A percentile compares a stretch with the other conserved stretches of the same genome.
Evolutionary conservation across 495 filamentous ascomycete genomes (phyloP).

Genomic region (Aspergillus bridgeri): DNA sequence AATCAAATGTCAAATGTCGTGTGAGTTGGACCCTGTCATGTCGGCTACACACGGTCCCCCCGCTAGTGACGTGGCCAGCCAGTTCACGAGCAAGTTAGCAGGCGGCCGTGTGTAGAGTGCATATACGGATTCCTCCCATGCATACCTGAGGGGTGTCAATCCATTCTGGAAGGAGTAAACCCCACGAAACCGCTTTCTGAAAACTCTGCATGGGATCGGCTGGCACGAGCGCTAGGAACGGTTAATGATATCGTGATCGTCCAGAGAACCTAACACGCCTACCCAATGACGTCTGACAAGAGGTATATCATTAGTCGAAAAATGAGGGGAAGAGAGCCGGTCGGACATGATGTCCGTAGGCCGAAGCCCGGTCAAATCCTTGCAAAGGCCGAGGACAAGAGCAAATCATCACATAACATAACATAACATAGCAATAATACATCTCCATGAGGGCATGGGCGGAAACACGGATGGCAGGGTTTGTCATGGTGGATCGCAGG

Average conservation of each 20-base stretch:
- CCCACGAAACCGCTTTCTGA: conserved; percentile 6
- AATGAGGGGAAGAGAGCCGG: not conserved
- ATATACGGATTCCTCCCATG: no score
- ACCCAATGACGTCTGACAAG: conserved; percentile 3
- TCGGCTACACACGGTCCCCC: conserved; percentile 1
- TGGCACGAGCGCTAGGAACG: conserved; percentile 4
- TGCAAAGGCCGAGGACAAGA: not conserved
- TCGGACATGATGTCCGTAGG: not conserved
- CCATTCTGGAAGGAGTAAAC: conserved; percentile 14
- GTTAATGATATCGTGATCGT: conserved; percentile 14
- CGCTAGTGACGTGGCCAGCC: conserved; percentile 6
- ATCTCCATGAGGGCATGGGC: not conserved
- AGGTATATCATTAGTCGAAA: not conserved
- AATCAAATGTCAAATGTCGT: not conserved
- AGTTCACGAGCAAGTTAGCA: not conserved
- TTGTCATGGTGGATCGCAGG: conserved; percentile 2
- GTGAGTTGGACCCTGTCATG: not conserved
- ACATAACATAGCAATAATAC: not conserved
- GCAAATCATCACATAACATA: not conserved
- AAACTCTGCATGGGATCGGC: conserved; percentile 8
- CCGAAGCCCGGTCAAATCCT: not conserved
- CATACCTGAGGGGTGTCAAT: conserved; percentile 5
- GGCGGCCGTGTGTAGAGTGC: not conserved
- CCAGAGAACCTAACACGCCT: not conserved
- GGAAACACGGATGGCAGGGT: conserved; percentile 13